A percentile compares a stretch with the other conserved stretches of the same genome.
Evolutionary conservation across 352 stramenopile genomes (phyloP).

Genomic region (Globisporangium orthogonon): DNA sequence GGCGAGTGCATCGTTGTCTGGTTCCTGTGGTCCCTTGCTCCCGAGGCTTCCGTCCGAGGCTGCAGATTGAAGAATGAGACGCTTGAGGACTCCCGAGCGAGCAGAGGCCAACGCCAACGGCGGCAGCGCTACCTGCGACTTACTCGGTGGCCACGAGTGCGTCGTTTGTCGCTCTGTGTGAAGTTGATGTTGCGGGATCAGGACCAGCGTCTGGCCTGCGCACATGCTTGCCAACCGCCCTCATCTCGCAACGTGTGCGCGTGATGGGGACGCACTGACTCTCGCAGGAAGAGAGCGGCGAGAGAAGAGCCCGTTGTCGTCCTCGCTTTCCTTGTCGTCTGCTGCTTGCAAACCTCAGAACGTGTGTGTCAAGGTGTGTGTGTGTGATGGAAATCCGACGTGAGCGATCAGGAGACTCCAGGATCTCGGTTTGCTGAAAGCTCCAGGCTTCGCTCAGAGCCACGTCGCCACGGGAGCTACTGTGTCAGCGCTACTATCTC

Average conservation of each 20-base stretch:
- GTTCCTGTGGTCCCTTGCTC: not conserved
- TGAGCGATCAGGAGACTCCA: too few species aligned
- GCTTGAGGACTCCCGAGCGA: too few species aligned
- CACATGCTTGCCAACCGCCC: too few species aligned
- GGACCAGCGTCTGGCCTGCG: not conserved
- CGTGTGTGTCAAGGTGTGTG: too few species aligned
- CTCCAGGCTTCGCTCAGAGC: too few species aligned
- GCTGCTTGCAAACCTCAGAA: too few species aligned
- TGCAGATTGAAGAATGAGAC: not conserved
- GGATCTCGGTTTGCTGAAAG: too few species aligned
- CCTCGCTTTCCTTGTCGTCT: not conserved
- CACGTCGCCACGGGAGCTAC: too few species aligned
- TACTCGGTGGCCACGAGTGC: too few species aligned
- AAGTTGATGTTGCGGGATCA: not conserved
- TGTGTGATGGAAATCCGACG: too few species aligned
- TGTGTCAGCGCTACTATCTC: too few species aligned
- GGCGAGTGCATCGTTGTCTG: constrained; percentile 11
- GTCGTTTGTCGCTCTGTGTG: not conserved
- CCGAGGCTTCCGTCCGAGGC: not conserved
- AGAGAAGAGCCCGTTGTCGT: not conserved
- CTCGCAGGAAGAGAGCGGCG: too few species aligned
- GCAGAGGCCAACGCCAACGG: not conserved
- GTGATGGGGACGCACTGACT: not conserved
- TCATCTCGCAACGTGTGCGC: not conserved
- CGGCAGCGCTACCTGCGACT: not conserved